phyloP scores from a whole-genome alignment of 345 rosid genomes.

The Durio zibethinus region DNA sequence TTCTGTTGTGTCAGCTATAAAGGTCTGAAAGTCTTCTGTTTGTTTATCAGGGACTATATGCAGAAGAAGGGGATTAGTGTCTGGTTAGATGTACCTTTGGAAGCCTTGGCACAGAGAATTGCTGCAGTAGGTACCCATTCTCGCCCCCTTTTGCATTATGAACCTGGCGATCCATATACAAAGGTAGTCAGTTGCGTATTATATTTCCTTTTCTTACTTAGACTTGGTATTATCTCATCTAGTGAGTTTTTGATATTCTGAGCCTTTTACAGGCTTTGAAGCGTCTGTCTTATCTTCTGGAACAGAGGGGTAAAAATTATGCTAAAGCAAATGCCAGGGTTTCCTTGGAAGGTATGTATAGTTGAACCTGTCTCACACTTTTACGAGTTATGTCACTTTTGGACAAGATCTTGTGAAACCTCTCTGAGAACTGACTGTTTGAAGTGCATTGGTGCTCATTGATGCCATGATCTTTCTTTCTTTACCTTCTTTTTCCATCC shows the following conservation, averaged over 20 bases:
- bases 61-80: conserved; percentile 67
- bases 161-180: conserved; percentile 75
- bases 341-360: conserved; percentile 69
- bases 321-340: conserved; percentile 76
- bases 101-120: conserved; percentile 86
- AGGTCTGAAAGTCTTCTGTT: conserved; percentile 8
- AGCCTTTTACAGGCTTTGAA: conserved; percentile 51
- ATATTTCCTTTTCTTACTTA: not conserved
- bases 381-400: not conserved
- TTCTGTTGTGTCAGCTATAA: not conserved
- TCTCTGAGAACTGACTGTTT: not conserved
- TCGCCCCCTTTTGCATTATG: conserved; percentile 77
- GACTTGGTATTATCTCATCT: not conserved
- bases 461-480: not conserved
- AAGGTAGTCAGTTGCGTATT: conserved; percentile 37
- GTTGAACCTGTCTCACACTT: not conserved
- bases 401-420: not conserved
- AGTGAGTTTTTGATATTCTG: not conserved
- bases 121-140: conserved; percentile 89
- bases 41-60: conserved; percentile 68
- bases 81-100: conserved; percentile 95
- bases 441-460: not conserved
- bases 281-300: conserved; percentile 64
- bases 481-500: not conserved
- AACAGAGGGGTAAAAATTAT: conserved; percentile 69